Conservation (phyloP, 352 stramenopile species). For the Peronospora farinosa region DNA sequence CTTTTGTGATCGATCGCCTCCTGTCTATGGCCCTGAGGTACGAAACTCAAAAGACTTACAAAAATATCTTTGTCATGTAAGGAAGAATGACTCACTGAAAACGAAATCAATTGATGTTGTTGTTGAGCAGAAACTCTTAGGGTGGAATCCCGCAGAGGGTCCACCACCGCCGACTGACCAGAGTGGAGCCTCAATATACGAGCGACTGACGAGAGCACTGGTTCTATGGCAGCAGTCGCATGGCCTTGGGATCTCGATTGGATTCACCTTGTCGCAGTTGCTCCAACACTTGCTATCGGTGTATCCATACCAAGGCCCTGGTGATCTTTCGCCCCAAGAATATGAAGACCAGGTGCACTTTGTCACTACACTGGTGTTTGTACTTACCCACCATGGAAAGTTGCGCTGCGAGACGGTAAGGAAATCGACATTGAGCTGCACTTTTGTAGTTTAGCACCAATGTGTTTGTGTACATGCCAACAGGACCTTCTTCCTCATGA, state of each 20-base stretch:
- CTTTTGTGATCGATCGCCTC: slow-evolving; percentile 46
- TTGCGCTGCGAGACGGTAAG: slow-evolving; percentile 62
- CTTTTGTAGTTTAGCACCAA: slow-evolving; percentile 3
- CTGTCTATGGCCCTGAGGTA: slow-evolving; percentile 47
- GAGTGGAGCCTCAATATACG: slow-evolving; percentile 36
- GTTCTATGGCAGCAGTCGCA: slow-evolving; percentile 64
- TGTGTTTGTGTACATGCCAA: slow-evolving; percentile 1
- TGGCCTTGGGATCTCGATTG: slow-evolving; percentile 49
- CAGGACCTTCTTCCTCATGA: slow-evolving; percentile 86
- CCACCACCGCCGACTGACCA: slow-evolving; percentile 31
- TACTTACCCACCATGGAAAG: slow-evolving; percentile 77
- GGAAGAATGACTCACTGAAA: neutral
- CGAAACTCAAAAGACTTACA: neutral
- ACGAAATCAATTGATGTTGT: slow-evolving; percentile 1
- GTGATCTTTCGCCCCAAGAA: slow-evolving; percentile 49
- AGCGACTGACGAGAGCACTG: slow-evolving; percentile 58
- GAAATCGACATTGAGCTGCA: neutral
- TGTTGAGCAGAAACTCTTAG: slow-evolving; percentile 60
- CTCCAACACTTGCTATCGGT: slow-evolving; percentile 66
- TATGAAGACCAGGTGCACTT: slow-evolving; percentile 83
- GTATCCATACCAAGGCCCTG: slow-evolving; percentile 79
- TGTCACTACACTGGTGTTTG: slow-evolving; percentile 81
- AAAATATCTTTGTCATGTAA: no score
- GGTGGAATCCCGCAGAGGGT: slow-evolving; percentile 65
- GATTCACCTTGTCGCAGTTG: slow-evolving; percentile 62